A percentile compares a stretch with the other conserved stretches of the same genome.
Evolutionary conservation across 2,329 filamentous ascomycete genomes (phyloP).

Genomic region (Ophiostoma triangulosporum): DNA sequence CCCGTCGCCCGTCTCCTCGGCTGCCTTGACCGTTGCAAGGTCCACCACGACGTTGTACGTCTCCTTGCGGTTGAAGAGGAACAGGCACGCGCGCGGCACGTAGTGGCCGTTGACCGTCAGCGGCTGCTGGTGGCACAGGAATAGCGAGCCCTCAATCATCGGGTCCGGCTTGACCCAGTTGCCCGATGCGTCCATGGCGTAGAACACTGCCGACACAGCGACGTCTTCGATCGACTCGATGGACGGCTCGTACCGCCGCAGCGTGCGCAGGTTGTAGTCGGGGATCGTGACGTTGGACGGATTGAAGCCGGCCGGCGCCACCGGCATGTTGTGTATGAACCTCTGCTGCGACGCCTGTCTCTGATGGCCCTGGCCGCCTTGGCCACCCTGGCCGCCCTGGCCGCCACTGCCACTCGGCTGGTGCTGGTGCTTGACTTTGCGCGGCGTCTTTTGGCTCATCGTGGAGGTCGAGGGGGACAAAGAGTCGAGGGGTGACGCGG

Average conservation of each 20-base stretch:
- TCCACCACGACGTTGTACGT: constrained; percentile 58
- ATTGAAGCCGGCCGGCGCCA: background rate
- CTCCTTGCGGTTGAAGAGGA: constrained; percentile 59
- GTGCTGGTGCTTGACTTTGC: constrained; percentile 1
- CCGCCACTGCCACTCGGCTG: background rate
- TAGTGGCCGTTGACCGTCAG: constrained; percentile 19
- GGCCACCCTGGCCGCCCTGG: no score
- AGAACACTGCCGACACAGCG: constrained; percentile 72
- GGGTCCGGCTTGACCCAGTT: constrained; percentile 69
- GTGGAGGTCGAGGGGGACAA: background rate
- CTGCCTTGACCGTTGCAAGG: constrained; percentile 44
- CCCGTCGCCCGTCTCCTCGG: constrained; percentile 46
- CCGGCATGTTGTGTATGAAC: background rate
- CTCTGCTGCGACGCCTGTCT: background rate
- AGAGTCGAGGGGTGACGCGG: background rate
- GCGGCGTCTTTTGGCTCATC: background rate
- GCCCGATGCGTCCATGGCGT: constrained; percentile 49
- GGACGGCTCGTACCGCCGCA: constrained; percentile 66
- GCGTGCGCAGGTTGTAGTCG: constrained; percentile 75
- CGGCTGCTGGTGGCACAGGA: constrained; percentile 58
- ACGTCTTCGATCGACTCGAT: constrained; percentile 64
- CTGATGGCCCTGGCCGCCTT: no score
- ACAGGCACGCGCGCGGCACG: constrained; percentile 41
- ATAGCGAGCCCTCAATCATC: constrained; percentile 68
- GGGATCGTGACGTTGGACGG: constrained; percentile 50